These are phyloP conservation scores for Rhodomyrtus tomentosa DNA, from an alignment of 345 rosid genomes.

Conservation along the genomic window DNA sequence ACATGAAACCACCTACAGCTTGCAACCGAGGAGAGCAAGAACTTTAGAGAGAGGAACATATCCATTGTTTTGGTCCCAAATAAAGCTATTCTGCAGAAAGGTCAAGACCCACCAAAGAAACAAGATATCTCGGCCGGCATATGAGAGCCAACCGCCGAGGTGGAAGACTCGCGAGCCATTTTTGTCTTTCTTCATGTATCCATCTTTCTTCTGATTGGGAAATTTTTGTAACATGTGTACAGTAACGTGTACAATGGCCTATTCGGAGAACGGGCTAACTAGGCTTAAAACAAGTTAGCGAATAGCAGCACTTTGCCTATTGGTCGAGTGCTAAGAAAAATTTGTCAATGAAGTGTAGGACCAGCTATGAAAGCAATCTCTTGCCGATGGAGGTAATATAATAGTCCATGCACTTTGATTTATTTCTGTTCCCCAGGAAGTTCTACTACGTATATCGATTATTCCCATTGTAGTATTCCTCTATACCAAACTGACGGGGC, in stretches of 20 bases:
- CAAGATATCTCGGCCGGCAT: conserved; percentile 50
- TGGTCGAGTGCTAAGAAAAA: not conserved
- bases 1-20: conserved; percentile 41
- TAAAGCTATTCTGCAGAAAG: conserved; percentile 53
- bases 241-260: not conserved
- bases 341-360: not conserved
- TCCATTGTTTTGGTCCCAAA: conserved; percentile 77
- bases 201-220: not conserved
- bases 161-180: not conserved
- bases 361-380: not conserved
- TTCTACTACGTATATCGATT: not conserved
- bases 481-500: too few relatives aligned
- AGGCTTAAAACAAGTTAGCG: not conserved
- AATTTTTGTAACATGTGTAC: not conserved
- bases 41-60: conserved; percentile 58
- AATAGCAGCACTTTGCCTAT: not conserved
- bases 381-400: not conserved
- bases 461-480: too few relatives aligned
- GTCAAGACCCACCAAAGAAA: conserved; percentile 66
- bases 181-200: not conserved
- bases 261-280: not conserved
- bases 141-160: conserved; percentile 4
- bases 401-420: not conserved
- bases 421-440: not conserved
- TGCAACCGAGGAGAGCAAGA: conserved; percentile 84